Evolutionary conservation across 371 early-diverging fungal genomes (phyloP), one percentile per base, ranked within the genome.

Genomic region (Aphelidium insulamus): DNA sequence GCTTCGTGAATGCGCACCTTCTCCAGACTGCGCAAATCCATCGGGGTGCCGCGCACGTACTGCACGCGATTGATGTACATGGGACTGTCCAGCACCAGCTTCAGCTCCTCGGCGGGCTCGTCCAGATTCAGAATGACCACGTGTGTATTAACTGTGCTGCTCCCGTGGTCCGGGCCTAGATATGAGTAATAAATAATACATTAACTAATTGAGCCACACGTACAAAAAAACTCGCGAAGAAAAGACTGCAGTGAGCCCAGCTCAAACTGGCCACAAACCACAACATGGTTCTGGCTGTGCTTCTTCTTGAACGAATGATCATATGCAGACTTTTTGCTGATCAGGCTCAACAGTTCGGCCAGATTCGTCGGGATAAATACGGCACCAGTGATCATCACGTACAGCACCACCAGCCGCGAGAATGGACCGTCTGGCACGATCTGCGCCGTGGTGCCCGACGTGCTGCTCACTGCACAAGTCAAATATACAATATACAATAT

Each of bases 171-270:
- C 36, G 14, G 5, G 26, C 10, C 12, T 26, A 26, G 26, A 26
- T 12, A 12, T 10, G 10, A 26, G 10, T 26, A 12, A 26, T 26
- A 26, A 10, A 26, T 12, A 26, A 26, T 10, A 12, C 26, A 10
- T 26, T 10, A 10, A 26, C 10, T 10, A 10, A 10, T 26, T 10
- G 26, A 26, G 12, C 10, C 26, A 26, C 10, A 26, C 32, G 62
- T 59, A 36, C 73, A 74, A 36, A 66, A 75, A 38, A 75, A 75
- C 45, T 75, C 76, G 32, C 68, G 55, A 38, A 75, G 41, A 22
- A 75, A 75, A 39, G 66, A 69, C 8, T 51, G 49, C 34, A 75
- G 35, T 21, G 57, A 42, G 3, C 44, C 40, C 28, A 55, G 43
- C 37, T 66, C 64, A 23, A 75, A 51, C 30, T 59, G 52, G 19